Evolutionary conservation across 257 asterid genomes (phyloP), one percentile per base, ranked within the genome.

Genomic region (Datura wrightii): DNA sequence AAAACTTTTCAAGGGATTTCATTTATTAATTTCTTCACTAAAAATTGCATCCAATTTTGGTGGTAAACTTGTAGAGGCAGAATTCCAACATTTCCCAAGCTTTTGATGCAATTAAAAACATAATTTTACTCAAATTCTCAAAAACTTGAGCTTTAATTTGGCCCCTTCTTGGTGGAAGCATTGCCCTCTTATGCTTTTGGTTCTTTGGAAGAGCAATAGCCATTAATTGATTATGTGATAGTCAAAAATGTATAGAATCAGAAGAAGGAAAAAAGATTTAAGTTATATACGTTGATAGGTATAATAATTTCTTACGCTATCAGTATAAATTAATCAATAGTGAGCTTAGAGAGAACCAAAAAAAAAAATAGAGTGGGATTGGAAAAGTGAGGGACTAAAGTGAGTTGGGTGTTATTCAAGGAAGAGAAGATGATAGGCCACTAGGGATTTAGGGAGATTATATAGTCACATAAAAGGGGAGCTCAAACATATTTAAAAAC

Each of bases 101-200:
- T 72, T 19, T 72, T 10, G 58, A 72, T 44, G 42, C 39, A 72
- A 72, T 19, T 19, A 1, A 46, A 72, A 13, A 19, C 0, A 46
- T 72, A 19, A 3, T 46, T n/a, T 71, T 71, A 16, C 18, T n/a
- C 18, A 72, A 72, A 72, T 44, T 42, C 39, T 18, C 56, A 71
- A 71, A 10, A 44, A 72, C 1, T 46, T 58, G 41, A 80, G 56
- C 19, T 58, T 58, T 80, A 42, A 63, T 62, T 48, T 82, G 48
- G 5, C 52, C 79, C 24, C 84, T 82, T 66, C 62, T 82, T 42
- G 84, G 63, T 41, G 84, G 79, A 63, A 63, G 15, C 58, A 46
- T 46, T 13, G 24, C 6, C 59, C 31, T 34, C 42, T 63, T 69
- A 11, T 31, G 5, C 46, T 63, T 44, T 18, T 42, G 84, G 60